Conservation (phyloP, 2,329 filamentous ascomycete genomes). For the Pestalotiopsis sp. region DNA sequence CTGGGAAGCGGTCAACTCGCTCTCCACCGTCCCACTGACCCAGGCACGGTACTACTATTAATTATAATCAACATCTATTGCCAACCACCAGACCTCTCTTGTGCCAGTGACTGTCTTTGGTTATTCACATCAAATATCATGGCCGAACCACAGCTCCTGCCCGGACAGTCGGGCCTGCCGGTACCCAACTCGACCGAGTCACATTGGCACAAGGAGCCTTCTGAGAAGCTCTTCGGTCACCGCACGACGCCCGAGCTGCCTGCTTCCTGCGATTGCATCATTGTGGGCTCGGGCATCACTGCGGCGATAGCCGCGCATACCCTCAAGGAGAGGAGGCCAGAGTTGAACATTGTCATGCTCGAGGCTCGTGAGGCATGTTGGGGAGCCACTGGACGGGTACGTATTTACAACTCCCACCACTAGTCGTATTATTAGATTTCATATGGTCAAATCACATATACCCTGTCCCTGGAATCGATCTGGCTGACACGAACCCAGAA, state of each 20-base stretch:
- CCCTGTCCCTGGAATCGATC: not conserved
- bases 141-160: constrained; percentile 14
- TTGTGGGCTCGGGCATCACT: constrained; percentile 77
- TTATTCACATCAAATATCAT: not conserved
- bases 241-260: constrained; percentile 67
- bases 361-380: constrained; percentile 81
- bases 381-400: constrained; percentile 79
- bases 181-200: constrained; percentile 62
- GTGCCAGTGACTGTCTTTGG: not conserved
- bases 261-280: constrained; percentile 63
- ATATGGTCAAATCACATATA: not conserved
- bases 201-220: constrained; percentile 75
- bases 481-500: constrained; percentile 44
- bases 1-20: constrained; percentile 1
- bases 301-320: constrained; percentile 71
- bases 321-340: constrained; percentile 48
- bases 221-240: constrained; percentile 64
- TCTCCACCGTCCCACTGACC: not conserved
- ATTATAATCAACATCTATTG: not conserved
- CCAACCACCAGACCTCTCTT: not conserved
- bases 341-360: constrained; percentile 66
- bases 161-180: constrained; percentile 56
- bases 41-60: not conserved
- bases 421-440: not conserved
- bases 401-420: constrained; percentile 27